Base-by-base conservation (phyloP, 2,329 filamentous ascomycete genomes). In the Colletotrichum kahawae region DNA sequence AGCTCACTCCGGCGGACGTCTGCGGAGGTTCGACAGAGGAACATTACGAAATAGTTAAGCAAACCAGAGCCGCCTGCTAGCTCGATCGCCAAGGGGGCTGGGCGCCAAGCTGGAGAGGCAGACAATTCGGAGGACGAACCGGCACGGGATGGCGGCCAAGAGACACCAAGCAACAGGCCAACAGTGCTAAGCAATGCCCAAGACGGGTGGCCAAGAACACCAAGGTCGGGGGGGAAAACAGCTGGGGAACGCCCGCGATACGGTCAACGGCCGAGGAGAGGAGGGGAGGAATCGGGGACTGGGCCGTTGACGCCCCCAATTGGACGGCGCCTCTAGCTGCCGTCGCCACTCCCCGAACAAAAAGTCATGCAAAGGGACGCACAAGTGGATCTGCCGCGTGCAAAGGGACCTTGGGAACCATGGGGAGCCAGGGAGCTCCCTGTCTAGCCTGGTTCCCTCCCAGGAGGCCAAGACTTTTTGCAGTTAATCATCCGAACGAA, bases 21-120 rank as follows among this genome's bases (percentile, higher is more conserved):
- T 24, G 33, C 54, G 36, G 34, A 38, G 34, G 60, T 43, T 43
- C 60, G 43, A 36, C 60, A 65, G n/a, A 65, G 34, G 36, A 65
- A 48, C 16, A 21, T 24, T 43, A 18, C 24, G 21, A 51, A 18
- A 21, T 36, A 2, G 16, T 48, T 21, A 21, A 16, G 5, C n/a
- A 43, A 51, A 5, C 13, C 5, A 38, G 63, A 68, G 69, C 73
- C 63, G 73, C 69, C 18, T 63, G 12, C 9, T 31, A 31, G 57
- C 34, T 73, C 73, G 69, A 75, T 75, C 69, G 73, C 73, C 73
- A 68, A 75, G 73, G 29, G 34, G 31, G 31, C 73, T 68, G 57
- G 69, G 63, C 73, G 69, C 70, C 73, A 67, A 68, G 66, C 18
- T 48, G 38, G 33, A 67, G 62, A 64, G 54, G 38, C 54, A 65